Evolutionary conservation across 345 rosid genomes (phyloP), one percentile per base, ranked within the genome.

Genomic region (Hibiscus tridactylites): DNA sequence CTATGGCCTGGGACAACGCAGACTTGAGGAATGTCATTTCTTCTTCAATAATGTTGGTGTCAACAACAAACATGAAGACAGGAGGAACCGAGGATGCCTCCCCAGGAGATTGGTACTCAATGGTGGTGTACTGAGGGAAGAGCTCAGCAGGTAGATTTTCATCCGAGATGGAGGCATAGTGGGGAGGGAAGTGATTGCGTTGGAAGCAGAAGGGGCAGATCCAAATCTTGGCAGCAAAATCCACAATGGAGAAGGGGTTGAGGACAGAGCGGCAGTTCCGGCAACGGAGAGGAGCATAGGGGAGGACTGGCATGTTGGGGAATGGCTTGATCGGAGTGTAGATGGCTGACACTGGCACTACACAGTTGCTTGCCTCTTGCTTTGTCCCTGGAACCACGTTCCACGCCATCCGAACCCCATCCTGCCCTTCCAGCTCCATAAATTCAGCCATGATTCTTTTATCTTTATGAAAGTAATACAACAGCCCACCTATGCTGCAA

Each of bases 171-270:
- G 93, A 86, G 64, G 92, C 80, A 79, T 91, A 94, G 53, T 81
- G 90, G 6, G 78, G 76, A 0, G 97, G 96, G 81, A 94, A 91
- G 64, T 90, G 91, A 74, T 88, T 94, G 46, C 98, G 96, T 60
- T 86, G 88, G 75, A 86, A 91, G 82, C 97, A 94, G 82, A 91
- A 83, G 61, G 96, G 97, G 74, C 98, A 94, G 85, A 90, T 88
- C 98, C 97, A 91, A 73, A 82, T 81, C 84, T 80, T 90, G 69
- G 91, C 91, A 11, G 91, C 78, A 86, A 83, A 94, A 77, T 94
- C 98, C 26, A 90, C 72, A 2, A 53, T 69, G 26, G 49, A 31
- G 13, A 69, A 69, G 3, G 72, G 72, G 42, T 69, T 69, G 64
- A 94, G 86, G 26, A 90, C 84, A 39, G 96, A 91, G 71, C 97